Evolutionary conservation across 1,284 basidiomycete genomes (phyloP).

Genomic region (Tetrapyrgos nigripes): DNA sequence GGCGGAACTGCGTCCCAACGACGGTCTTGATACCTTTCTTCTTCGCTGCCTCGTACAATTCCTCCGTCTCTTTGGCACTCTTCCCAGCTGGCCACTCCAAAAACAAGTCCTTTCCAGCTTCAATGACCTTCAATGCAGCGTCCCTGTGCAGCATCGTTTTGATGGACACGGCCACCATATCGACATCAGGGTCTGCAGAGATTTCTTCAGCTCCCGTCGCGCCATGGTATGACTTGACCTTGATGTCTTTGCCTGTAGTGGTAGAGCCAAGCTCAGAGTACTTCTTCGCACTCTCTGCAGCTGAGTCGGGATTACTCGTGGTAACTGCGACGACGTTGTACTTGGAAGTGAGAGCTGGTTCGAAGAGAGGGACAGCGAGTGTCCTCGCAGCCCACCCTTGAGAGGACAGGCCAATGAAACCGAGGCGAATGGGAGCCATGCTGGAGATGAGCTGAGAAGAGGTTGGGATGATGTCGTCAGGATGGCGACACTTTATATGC

Average conservation of each 20-base stretch:
- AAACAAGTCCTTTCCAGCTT: constrained; percentile 43
- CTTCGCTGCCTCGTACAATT: constrained; percentile 37
- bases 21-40: constrained; percentile 36
- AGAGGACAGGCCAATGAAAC: constrained; percentile 5
- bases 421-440: constrained; percentile 8
- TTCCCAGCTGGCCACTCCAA: constrained; percentile 45
- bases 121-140: constrained; percentile 37
- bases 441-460: not conserved
- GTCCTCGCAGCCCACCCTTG: not conserved
- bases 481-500: too few relatives aligned
- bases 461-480: too few relatives aligned
- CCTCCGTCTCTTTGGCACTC: constrained; percentile 32
- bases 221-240: constrained; percentile 37
- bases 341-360: constrained; percentile 1
- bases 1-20: constrained; percentile 39
- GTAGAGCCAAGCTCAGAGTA: constrained; percentile 20
- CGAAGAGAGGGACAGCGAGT: not conserved
- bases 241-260: constrained; percentile 25
- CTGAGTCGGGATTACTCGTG: constrained; percentile 32
- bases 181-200: constrained; percentile 39
- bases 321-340: constrained; percentile 33
- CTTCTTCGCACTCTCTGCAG: constrained; percentile 29
- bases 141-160: constrained; percentile 33
- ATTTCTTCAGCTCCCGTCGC: constrained; percentile 30
- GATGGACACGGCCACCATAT: constrained; percentile 42